Percentiles rank a stretch among this genome's conserved stretches.
Evolutionary conservation across 2,329 filamentous ascomycete species (phyloP).

Genomic region (Trichoderma sp.): DNA sequence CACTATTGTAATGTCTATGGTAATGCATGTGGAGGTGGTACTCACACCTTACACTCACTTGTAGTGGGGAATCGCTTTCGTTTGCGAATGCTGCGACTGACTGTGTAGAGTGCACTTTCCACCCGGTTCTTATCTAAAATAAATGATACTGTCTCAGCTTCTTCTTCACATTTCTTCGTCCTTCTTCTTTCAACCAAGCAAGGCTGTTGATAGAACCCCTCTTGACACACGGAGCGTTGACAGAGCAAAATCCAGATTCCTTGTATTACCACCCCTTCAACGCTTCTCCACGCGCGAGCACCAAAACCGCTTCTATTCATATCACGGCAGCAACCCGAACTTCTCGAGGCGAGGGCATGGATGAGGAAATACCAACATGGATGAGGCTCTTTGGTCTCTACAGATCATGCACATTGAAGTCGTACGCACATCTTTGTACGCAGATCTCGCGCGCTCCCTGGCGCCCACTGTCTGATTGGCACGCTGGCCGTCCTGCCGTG

Average conservation of each 20-base stretch:
- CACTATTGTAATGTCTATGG: not conserved
- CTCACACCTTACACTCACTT: not conserved
- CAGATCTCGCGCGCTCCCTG: conserved; percentile 23
- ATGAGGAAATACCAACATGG: conserved; percentile 18
- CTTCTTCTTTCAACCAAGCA: not conserved
- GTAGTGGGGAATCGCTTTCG: not conserved
- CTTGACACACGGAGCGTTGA: not conserved
- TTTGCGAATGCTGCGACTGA: not conserved
- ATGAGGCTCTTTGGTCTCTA: conserved; percentile 14
- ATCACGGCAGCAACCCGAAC: conserved; percentile 4
- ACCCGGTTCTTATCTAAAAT: not conserved
- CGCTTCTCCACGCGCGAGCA: not conserved
- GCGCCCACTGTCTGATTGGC: conserved; percentile 16
- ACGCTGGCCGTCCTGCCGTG: conserved; percentile 17
- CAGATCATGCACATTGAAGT: conserved; percentile 23
- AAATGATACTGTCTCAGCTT: too few relatives aligned
- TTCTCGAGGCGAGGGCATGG: conserved; percentile 15
- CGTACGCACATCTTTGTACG: conserved; percentile 19
- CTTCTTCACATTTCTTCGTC: rapidly evolving
- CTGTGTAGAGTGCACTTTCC: not conserved
- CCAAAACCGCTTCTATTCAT: conserved; percentile 10
- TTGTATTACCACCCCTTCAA: not conserved
- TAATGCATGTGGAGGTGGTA: not conserved
- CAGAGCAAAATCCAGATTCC: not conserved
- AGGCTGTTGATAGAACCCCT: too few relatives aligned